Evolutionary conservation across 1,284 basidiomycete species (phyloP).

Genomic region (Abortiporus biennis): DNA sequence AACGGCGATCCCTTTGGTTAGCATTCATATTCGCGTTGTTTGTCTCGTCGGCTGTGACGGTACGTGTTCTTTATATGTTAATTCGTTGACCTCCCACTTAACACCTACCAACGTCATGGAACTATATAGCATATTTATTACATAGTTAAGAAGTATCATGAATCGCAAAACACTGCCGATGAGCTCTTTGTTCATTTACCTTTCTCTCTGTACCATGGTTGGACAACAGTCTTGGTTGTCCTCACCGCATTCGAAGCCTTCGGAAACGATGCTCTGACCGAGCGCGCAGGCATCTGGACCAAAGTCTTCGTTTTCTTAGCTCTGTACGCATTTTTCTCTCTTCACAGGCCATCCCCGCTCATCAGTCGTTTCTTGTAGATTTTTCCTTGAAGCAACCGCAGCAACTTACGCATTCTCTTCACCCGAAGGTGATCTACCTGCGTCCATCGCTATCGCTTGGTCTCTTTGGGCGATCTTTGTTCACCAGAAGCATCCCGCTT

Average conservation of each 20-base stretch:
- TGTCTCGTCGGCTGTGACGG: conserved; percentile 76
- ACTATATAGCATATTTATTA: conserved; percentile 77
- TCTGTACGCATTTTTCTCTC: conserved; percentile 37
- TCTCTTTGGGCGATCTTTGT: conserved; percentile 82
- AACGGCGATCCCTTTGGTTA: conserved; percentile 15
- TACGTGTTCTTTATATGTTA: conserved; percentile 26
- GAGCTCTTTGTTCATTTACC: conserved; percentile 83
- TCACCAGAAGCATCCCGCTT: conserved; percentile 46
- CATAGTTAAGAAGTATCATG: conserved; percentile 81
- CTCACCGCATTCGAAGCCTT: conserved; percentile 90
- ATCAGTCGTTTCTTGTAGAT: conserved; percentile 32
- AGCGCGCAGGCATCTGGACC: conserved; percentile 80
- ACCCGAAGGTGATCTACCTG: conserved; percentile 86
- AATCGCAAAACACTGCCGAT: conserved; percentile 56
- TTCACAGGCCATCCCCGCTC: neutral
- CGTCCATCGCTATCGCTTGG: conserved; percentile 81
- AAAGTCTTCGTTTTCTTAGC: conserved; percentile 92
- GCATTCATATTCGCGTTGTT: conserved; percentile 85
- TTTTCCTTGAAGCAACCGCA: conserved; percentile 92
- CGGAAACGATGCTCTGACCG: conserved; percentile 65
- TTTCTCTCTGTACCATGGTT: conserved; percentile 92
- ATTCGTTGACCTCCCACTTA: too few species aligned
- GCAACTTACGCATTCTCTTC: conserved; percentile 89
- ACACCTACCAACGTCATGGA: conserved; percentile 11
- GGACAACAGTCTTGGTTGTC: conserved; percentile 89